Percentiles rank a stretch among this genome's conserved stretches.
Conservation (phyloP, 192 early-diverging fungal genomes). For the Jimgerdemannia flammicorona region DNA sequence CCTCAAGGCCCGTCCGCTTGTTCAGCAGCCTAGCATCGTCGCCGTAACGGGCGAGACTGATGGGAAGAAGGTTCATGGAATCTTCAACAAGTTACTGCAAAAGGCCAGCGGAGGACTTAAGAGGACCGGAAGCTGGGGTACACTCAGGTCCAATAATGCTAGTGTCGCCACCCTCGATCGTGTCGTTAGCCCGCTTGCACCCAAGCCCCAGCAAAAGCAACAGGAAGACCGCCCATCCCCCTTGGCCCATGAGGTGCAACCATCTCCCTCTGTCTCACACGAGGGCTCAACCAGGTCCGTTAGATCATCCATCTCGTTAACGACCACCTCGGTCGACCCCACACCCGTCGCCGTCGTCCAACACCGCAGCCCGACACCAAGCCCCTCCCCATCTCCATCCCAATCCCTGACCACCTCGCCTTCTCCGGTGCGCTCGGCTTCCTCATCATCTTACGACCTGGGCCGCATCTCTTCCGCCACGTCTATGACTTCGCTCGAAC, state of each 20-base stretch:
- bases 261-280: background rate
- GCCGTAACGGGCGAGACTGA: background rate
- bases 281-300: background rate
- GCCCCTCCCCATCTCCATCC: too few relatives aligned
- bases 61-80: background rate
- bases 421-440: too few relatives aligned
- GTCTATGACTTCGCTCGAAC: background rate
- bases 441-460: too few relatives aligned
- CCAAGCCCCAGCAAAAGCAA: background rate
- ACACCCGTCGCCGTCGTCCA: background rate
- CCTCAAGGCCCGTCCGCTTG: too few relatives aligned
- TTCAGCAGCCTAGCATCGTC: too few relatives aligned
- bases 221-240: background rate
- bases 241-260: background rate
- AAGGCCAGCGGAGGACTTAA: background rate
- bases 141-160: background rate
- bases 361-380: background rate
- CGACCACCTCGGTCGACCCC: background rate
- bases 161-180: background rate
- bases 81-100: background rate
- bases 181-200: background rate
- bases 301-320: background rate
- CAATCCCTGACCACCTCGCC: too few relatives aligned
- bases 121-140: background rate
- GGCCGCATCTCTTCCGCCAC: too few relatives aligned